These are phyloP conservation scores for Eutypa lata DNA, from an alignment of 2,329 filamentous ascomycete genomes.

Conservation along the genomic window DNA sequence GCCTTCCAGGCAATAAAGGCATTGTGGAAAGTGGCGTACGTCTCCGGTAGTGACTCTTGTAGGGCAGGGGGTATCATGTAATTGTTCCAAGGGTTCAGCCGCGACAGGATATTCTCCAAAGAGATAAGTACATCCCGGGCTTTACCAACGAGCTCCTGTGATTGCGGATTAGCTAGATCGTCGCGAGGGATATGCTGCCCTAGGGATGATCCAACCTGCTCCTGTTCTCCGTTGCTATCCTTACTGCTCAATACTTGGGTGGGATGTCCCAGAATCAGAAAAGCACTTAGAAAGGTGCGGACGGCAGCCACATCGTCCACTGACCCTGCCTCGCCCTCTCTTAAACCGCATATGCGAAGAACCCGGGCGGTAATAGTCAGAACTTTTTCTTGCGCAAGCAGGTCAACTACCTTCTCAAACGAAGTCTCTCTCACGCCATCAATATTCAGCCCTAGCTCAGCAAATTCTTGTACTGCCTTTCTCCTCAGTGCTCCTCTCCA, in stretches of 20 bases:
- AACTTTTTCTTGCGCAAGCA: constrained; percentile 65
- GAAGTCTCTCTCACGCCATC: constrained; percentile 66
- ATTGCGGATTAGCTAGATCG: constrained; percentile 58
- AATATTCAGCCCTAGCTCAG: constrained; percentile 64
- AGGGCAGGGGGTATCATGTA: constrained; percentile 64
- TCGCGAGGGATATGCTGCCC: constrained; percentile 44
- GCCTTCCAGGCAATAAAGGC: constrained; percentile 84
- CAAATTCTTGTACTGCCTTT: constrained; percentile 62
- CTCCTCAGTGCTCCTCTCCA: constrained; percentile 62
- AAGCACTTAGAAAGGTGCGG: constrained; percentile 75
- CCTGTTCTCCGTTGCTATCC: constrained; percentile 57
- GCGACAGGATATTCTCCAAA: constrained; percentile 72
- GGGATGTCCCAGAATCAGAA: constrained; percentile 75
- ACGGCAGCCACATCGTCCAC: constrained; percentile 68
- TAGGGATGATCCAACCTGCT: constrained; percentile 48
- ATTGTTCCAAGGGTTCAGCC: constrained; percentile 62
- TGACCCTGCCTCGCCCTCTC: constrained; percentile 60
- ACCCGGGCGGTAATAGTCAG: constrained; percentile 64
- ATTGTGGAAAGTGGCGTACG: constrained; percentile 71
- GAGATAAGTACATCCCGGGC: constrained; percentile 72
- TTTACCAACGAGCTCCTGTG: constrained; percentile 72
- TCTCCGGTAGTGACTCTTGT: constrained; percentile 60
- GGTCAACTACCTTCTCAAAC: constrained; percentile 70
- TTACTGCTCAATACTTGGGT: constrained; percentile 75
- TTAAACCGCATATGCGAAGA: constrained; percentile 66